Conservation (phyloP, 73 alveolate species). For the Symbiodinium natans region DNA sequence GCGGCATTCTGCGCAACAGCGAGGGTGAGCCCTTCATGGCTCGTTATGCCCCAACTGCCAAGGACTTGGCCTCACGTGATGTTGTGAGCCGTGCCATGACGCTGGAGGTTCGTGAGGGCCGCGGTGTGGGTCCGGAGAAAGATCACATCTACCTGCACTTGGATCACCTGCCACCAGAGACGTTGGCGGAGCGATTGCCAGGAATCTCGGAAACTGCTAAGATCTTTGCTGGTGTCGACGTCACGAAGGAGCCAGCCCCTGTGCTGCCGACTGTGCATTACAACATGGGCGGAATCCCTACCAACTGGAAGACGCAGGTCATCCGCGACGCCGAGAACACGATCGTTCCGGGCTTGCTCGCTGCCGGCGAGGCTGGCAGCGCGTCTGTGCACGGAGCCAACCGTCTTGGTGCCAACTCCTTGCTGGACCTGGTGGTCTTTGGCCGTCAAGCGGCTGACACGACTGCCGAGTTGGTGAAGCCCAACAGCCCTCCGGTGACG, state of each 20-base stretch:
- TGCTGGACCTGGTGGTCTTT: constrained; percentile 98
- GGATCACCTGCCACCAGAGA: constrained; percentile 98
- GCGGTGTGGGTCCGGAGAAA: constrained; percentile 98
- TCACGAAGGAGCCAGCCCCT: constrained; percentile 98
- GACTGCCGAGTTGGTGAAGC: constrained; percentile 88
- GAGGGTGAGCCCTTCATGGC: constrained; percentile 94
- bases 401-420: constrained; percentile 99
- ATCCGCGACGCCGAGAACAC: constrained; percentile 96
- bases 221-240: constrained; percentile 99
- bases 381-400: constrained; percentile 99
- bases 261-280: constrained; percentile 99
- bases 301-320: constrained; percentile 97
- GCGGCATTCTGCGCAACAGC: constrained; percentile 98
- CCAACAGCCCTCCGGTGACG: constrained; percentile 61
- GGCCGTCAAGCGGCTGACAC: constrained; percentile 96
- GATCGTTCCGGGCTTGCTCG: constrained; percentile 98
- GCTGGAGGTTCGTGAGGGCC: constrained; percentile 97
- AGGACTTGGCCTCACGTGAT: constrained; percentile 99
- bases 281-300: constrained; percentile 99
- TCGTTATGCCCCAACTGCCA: constrained; percentile 97
- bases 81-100: constrained; percentile 99
- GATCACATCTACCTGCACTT: constrained; percentile 98
- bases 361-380: constrained; percentile 99
- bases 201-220: constrained; percentile 99
- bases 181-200: constrained; percentile 98